Evolutionary conservation across 345 rosid genomes (phyloP), one percentile per base, ranked within the genome.

Genomic region (Erucastrum elatum): DNA sequence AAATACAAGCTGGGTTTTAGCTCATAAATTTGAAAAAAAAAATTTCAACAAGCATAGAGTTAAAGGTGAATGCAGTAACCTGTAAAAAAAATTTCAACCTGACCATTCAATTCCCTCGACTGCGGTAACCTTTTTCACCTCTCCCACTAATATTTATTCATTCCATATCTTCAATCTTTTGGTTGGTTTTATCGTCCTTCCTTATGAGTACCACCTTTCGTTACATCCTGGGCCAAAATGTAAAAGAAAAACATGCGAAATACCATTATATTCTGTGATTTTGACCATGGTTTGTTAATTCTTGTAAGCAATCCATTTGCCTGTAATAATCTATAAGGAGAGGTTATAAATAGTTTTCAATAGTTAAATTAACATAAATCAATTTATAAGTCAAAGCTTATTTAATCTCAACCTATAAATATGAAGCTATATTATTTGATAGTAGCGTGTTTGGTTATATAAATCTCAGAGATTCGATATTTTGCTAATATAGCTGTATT

Each of bases 401-500:
- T 31, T 44, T 72, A 65, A 65, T 55, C 34, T 53, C 11, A 35
- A 59, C 33, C 8, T 70, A 59, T 12, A 71, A 27, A 31, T 3
- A n/a, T 49, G 2, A 72, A 41, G 21, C 6, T 25, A 58, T 44
- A 5, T 64, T 35, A 9, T 64, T 35, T 71, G 62, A 70, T 71
- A 17, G 21, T 66, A 72, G 73, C 69, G 31, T 62, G 63, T 59
- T 66, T 64, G 8, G 62, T 27, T 21, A 58, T 41, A 78, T 56
- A 64, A 21, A 72, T 31, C 21, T 41, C 4, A 30, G 11, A 66
- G 72, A 59, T 78, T 72, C 68, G 77, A 66, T 59, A 8, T 72
- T 39, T 66, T 33, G 56, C 71, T 65, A 58, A 56, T 21, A 72
- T 72, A 78, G 77, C 82, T 78, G 74, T 72, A 55, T 55, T 16